Conservation (phyloP, 768 basidiomycete species). For the Sporobolomyces phaffii region DNA sequence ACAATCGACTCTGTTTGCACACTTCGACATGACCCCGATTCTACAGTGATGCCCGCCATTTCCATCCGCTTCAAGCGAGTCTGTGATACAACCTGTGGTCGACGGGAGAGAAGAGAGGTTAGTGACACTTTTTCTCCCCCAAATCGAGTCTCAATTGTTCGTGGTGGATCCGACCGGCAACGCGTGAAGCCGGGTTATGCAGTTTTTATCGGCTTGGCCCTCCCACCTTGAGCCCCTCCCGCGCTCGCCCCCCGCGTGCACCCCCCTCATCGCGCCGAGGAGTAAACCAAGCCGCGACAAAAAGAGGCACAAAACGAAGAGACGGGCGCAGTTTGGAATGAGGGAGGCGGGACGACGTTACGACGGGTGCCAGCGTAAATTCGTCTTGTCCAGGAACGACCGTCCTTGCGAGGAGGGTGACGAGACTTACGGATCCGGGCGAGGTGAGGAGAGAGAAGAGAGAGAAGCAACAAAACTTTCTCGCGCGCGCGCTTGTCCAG, state of each 20-base stretch:
- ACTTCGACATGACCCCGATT: too few relatives aligned
- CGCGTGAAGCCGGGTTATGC: conserved; percentile 10
- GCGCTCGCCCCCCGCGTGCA: neutral
- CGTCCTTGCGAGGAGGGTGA: neutral
- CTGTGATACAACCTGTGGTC: too few relatives aligned
- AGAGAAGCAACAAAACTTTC: neutral
- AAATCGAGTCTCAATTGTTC: too few relatives aligned
- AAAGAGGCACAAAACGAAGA: neutral
- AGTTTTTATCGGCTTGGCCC: conserved; percentile 12
- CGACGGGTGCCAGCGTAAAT: conserved; percentile 19
- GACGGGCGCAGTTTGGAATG: too few relatives aligned
- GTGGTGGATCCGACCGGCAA: conserved; percentile 10
- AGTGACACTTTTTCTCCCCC: neutral
- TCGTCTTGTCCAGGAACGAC: conserved; percentile 1
- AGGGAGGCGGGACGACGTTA: neutral
- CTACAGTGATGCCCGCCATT: too few relatives aligned
- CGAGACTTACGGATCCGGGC: neutral
- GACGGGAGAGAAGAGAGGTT: neutral
- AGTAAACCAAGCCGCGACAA: conserved; percentile 1
- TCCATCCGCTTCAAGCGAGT: too few relatives aligned
- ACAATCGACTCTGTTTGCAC: too few relatives aligned
- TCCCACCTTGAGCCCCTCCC: neutral
- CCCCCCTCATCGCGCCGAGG: neutral
- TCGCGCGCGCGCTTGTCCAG: too few relatives aligned
- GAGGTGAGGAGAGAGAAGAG: neutral